Evolutionary conservation across 768 basidiomycete species (phyloP).

Genomic region (Trametopsis cervina): DNA sequence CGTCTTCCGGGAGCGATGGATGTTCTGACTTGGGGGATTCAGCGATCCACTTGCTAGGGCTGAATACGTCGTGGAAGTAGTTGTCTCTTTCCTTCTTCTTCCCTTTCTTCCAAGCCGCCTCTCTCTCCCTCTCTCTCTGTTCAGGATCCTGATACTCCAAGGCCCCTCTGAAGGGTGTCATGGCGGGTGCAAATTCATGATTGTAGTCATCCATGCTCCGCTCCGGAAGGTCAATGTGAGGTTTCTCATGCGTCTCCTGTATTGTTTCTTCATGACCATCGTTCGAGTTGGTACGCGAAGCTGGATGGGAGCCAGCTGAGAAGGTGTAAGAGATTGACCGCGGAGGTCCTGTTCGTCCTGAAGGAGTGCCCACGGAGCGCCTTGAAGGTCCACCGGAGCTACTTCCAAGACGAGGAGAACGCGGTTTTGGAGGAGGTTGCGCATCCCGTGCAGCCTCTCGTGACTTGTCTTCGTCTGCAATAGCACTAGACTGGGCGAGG

Average conservation of each 20-base stretch:
- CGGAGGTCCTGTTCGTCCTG: slow-evolving; percentile 65
- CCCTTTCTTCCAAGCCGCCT: slow-evolving; percentile 43
- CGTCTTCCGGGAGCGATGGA: not conserved
- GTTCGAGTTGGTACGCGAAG: slow-evolving; percentile 13
- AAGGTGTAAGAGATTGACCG: slow-evolving; percentile 65
- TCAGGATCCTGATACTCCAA: slow-evolving; percentile 39
- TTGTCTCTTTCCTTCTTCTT: slow-evolving; percentile 39
- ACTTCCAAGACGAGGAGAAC: slow-evolving; percentile 5
- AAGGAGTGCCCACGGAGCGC: slow-evolving; percentile 37
- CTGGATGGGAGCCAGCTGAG: slow-evolving; percentile 29
- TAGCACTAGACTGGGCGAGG: slow-evolving; percentile 1
- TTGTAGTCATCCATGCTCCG: slow-evolving; percentile 30
- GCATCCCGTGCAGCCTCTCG: slow-evolving; percentile 1
- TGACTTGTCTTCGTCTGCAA: not conserved
- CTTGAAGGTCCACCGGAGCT: slow-evolving; percentile 1
- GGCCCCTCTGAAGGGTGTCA: slow-evolving; percentile 54
- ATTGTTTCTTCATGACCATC: slow-evolving; percentile 18
- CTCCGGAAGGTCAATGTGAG: slow-evolving; percentile 11
- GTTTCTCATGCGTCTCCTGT: slow-evolving; percentile 4
- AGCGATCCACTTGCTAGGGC: slow-evolving; percentile 41
- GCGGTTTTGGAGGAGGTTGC: slow-evolving; percentile 12
- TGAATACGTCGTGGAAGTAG: slow-evolving; percentile 46
- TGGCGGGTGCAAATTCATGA: slow-evolving; percentile 27
- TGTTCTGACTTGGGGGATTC: slow-evolving; percentile 18
- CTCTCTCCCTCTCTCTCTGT: slow-evolving; percentile 32